Evolutionary conservation across 129 eudicot genomes (phyloP).

Genomic region (Chrysanthemum lavandulifolium): DNA sequence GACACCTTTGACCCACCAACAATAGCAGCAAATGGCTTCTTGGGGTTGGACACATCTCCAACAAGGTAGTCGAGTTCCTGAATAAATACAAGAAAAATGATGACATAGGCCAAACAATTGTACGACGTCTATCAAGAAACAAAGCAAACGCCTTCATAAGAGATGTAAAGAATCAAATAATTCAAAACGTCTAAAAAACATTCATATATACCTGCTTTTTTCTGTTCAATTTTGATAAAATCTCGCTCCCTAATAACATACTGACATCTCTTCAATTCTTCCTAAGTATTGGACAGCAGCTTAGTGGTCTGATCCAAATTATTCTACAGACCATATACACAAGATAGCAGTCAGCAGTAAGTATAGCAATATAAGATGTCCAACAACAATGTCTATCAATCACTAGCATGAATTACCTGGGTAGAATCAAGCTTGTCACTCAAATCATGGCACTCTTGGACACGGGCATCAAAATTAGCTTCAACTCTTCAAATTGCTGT

Average conservation of each 20-base stretch:
- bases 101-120: background rate
- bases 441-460: conserved; percentile 56
- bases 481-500: conserved; percentile 74
- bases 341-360: background rate
- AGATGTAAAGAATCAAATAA: background rate
- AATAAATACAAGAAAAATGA: background rate
- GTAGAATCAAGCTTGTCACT: conserved; percentile 68
- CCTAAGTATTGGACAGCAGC: conserved; percentile 51
- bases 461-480: conserved; percentile 47
- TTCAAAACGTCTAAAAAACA: background rate
- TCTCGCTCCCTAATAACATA: conserved; percentile 66
- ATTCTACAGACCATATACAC: conserved; percentile 36
- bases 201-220: conserved; percentile 64
- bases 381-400: background rate
- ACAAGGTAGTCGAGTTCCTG: conserved; percentile 89
- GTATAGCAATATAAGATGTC: background rate
- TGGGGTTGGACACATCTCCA: conserved; percentile 81
- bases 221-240: conserved; percentile 74
- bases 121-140: too few species aligned
- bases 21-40: conserved; percentile 90
- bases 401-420: conserved; percentile 46
- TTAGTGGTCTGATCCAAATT: conserved; percentile 51
- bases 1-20: conserved; percentile 95
- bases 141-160: too few species aligned
- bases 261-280: conserved; percentile 53